Evolutionary conservation across 2,329 filamentous ascomycete species (phyloP), one percentile per base, ranked within the genome.

Genomic region (Pseudogymnoascus verrucosus): DNA sequence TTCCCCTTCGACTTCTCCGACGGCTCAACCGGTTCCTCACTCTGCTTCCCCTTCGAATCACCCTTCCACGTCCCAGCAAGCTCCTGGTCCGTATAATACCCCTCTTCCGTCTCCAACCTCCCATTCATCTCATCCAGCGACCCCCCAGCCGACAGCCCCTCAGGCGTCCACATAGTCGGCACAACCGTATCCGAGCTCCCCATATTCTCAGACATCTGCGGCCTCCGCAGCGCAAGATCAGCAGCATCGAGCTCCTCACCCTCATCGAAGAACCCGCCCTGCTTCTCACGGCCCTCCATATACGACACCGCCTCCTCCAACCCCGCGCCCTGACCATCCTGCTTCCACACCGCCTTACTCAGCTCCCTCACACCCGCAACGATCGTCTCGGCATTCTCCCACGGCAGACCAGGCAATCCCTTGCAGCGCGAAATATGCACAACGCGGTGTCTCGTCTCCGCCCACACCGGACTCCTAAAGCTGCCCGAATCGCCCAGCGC

Each of bases 311-410:
- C 51, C 10, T 57, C 51, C 51, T 34, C n/a, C n/a, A 57, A 19
- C 10, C 5, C 16, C n/a, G 1, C 51, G 1, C 11, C n/a, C n/a
- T 34, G 3, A n/a, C 28, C 16, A 14, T 57, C 51, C 8, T 57
- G 51, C n/a, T 34, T 34, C 59, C 59, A 61, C 59, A 61, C 59
- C 34, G 34, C 59, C 23, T 42, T 42, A 14, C 34, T 39, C 5
- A 61, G 59, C 12, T 16, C 59, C 19, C 59, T 6, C 14, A 61
- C 59, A 28, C 34, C 59, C 2, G 12, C 16, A 10, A 61, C 19
- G 14, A 61, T 42, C 7, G n/a, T 21, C 34, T 61, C 59, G 23
- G 59, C 59, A 11, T 42, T 61, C 34, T 61, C 59, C 59, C 59
- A 61, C 12, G 59, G 59, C 16, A 61, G 39, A 1, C 59, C 59